phyloP scores from a whole-genome alignment of 331 rosid genomes.

The Stylosanthes scabra region DNA sequence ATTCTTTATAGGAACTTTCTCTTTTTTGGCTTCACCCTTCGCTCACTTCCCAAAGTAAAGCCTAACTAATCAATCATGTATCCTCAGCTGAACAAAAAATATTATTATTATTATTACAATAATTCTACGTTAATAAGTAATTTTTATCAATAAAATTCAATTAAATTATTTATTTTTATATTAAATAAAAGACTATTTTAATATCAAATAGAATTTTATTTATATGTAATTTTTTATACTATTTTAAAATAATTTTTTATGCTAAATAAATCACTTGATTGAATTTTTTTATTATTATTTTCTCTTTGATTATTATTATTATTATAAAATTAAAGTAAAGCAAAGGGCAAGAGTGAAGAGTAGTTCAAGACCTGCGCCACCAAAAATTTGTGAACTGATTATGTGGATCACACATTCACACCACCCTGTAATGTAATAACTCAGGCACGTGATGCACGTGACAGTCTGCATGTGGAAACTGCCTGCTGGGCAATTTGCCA shows the following conservation, averaged over 20 bases:
- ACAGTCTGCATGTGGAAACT: constrained; percentile 12
- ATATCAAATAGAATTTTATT: too few species aligned
- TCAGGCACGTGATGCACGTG: constrained; percentile 37
- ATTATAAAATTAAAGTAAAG: background rate
- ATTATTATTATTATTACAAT: too few species aligned
- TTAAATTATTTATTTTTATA: too few species aligned
- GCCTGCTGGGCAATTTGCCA: constrained; percentile 9
- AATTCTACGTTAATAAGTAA: too few species aligned
- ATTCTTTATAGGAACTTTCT: background rate
- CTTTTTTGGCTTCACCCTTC: constrained; percentile 10
- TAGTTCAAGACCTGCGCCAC: background rate
- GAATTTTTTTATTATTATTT: too few species aligned
- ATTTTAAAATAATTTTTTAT: too few species aligned
- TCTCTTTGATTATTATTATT: too few species aligned
- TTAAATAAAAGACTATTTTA: too few species aligned
- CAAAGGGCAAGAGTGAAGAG: background rate
- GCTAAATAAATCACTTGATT: too few species aligned
- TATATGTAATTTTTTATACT: too few species aligned
- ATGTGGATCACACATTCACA: constrained; percentile 11
- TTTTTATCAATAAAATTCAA: too few species aligned
- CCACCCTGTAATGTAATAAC: background rate
- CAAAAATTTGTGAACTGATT: constrained; percentile 4
- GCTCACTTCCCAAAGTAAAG: constrained; percentile 27
- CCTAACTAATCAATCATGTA: constrained; percentile 19
- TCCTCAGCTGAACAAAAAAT: constrained; percentile 21